These are phyloP conservation scores for Tremella mesenterica DNA, from an alignment of 768 basidiomycete genomes.

Conservation along the genomic window DNA sequence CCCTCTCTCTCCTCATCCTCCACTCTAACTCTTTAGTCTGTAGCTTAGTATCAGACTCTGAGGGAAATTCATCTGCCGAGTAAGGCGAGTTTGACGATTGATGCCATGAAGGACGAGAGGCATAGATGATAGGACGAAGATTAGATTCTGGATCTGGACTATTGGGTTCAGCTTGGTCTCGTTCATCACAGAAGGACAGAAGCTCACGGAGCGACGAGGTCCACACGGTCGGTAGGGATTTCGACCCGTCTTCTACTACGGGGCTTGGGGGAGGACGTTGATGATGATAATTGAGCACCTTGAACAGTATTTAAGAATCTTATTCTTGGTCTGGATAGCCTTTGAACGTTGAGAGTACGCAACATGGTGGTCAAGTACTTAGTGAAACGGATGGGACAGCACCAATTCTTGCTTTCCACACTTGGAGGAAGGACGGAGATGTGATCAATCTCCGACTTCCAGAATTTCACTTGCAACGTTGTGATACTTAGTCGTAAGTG, in stretches of 20 bases:
- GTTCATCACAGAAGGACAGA: not conserved
- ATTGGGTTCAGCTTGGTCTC: constrained; percentile 1
- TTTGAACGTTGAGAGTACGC: too few species aligned
- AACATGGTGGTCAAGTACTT: too few species aligned
- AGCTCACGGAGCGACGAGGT: constrained; percentile 39
- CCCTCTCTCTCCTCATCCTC: constrained; percentile 30
- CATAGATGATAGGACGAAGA: constrained; percentile 37
- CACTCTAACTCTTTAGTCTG: constrained; percentile 35
- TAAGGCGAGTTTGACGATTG: constrained; percentile 15
- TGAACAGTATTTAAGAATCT: too few species aligned
- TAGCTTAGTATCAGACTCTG: constrained; percentile 2
- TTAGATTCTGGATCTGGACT: constrained; percentile 40
- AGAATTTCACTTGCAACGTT: too few species aligned
- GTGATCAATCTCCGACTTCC: too few species aligned
- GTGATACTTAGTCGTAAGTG: too few species aligned
- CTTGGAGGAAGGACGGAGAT: too few species aligned
- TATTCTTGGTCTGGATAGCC: too few species aligned
- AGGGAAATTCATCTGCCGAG: constrained; percentile 20
- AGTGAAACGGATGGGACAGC: too few species aligned
- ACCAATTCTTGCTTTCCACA: too few species aligned
- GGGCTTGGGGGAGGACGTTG: too few species aligned
- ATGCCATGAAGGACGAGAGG: constrained; percentile 16
- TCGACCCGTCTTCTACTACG: not conserved
- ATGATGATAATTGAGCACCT: too few species aligned
- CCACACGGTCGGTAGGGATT: constrained; percentile 4